These are phyloP conservation scores for Blumeria graminis DNA, from an alignment of 2,329 filamentous ascomycete genomes.

Conservation along the genomic window DNA sequence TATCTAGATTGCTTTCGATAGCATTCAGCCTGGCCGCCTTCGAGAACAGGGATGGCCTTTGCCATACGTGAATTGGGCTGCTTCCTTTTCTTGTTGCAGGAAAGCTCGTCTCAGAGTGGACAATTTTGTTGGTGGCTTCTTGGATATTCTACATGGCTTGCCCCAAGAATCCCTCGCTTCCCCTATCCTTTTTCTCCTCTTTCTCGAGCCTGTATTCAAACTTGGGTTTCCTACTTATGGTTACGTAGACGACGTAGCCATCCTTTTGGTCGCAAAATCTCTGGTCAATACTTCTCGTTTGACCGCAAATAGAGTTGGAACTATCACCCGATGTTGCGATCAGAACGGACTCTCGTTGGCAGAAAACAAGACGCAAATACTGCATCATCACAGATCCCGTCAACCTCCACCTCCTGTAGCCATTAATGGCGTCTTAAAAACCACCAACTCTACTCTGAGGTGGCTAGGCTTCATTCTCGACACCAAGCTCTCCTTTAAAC, in stretches of 20 bases:
- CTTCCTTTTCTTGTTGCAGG: neutral
- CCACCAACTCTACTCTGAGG: neutral
- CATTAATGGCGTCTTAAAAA: neutral
- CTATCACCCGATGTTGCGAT: neutral
- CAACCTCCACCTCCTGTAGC: neutral
- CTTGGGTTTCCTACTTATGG: neutral
- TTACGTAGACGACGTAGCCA: neutral
- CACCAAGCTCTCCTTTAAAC: constrained; percentile 1
- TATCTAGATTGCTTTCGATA: neutral
- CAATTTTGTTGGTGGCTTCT: neutral
- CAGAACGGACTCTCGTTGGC: neutral
- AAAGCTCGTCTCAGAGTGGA: neutral
- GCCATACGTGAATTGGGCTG: neutral
- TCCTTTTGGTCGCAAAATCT: neutral
- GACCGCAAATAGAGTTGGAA: neutral
- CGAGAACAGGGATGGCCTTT: neutral
- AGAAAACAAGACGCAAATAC: neutral
- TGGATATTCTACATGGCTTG: neutral
- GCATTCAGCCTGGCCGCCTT: neutral
- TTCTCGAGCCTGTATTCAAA: neutral
- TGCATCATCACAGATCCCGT: neutral
- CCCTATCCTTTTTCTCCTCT: neutral
- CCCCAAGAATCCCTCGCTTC: neutral
- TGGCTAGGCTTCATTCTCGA: neutral
- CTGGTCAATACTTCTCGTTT: neutral